Base-by-base conservation (phyloP, 225 moss, liverwort and hornwort genomes). In the Asterella californica region DNA sequence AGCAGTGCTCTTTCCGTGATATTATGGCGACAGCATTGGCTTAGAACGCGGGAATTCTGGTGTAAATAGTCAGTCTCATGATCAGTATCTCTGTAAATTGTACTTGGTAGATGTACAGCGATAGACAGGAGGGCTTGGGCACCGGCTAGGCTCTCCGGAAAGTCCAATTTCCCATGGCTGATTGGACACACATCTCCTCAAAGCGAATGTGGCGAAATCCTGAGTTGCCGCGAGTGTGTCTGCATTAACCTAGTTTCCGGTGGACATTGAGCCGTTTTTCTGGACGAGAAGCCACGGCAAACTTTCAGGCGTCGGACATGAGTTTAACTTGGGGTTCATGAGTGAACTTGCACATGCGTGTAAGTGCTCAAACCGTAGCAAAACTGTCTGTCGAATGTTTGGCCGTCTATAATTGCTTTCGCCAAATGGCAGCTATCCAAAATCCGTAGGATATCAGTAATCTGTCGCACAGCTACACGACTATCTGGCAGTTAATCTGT, bases 1-100 rank as follows among this genome's bases (percentile, higher is more conserved):
- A 99, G 78, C 99, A 99, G 83, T 67, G 86, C 59, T 82, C 80
- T 0, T 90, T 81, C 66, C 89, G 93, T 5, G 83, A 90, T 32
- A 85, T 75, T 61, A 84, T 95, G 90, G 86, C 90, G 71, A 85
- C 79, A 12, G 88, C 90, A 64, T 83, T 95, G 48, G 88, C 64
- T 11, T 86, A 54, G 22, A 33, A 53, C 33, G 36, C 46, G 52
- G 49, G 6, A 30, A 53, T 15, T 47, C 29, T 33, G 71, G 10
- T 71, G 71, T 71, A 71, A 74, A 74, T 74, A 74, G 74, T 30
- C 52, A 74, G 33, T 53, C 30, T 52, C 4, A 74, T 74, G 27
- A 33, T 9, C 4, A 74, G 18, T 53, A 53, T 50, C n/a, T 71
- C 53, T 74, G 74, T 74, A 53, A 74, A 74, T 32, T 74, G 74